phyloP scores from a whole-genome alignment of 192 early-diverging fungal species.

The Tieghemiomyces parasiticus region DNA sequence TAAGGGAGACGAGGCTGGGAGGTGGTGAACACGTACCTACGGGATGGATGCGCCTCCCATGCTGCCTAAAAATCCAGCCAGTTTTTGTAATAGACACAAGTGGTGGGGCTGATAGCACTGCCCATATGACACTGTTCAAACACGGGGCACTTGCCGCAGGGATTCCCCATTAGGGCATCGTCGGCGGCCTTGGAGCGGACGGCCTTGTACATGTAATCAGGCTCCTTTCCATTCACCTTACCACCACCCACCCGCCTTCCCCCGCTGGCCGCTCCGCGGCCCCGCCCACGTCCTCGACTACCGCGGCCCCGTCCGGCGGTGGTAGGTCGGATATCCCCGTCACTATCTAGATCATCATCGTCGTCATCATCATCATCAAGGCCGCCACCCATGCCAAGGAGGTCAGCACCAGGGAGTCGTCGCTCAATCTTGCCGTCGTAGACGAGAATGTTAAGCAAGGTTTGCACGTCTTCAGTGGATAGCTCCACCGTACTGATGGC shows the following conservation, averaged over 20 bases:
- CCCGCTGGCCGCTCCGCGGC: not conserved
- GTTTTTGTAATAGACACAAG: constrained; percentile 65
- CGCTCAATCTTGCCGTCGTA: constrained; percentile 75
- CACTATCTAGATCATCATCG: too few species aligned
- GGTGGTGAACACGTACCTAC: too few species aligned
- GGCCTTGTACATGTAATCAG: constrained; percentile 62
- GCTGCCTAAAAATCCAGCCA: constrained; percentile 71
- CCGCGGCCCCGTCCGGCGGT: not conserved
- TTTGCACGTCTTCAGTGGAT: constrained; percentile 52
- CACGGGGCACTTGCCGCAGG: constrained; percentile 84
- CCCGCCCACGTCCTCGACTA: not conserved
- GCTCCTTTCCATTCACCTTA: constrained; percentile 12
- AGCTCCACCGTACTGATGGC: constrained; percentile 58
- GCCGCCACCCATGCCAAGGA: constrained; percentile 25
- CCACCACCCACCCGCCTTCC: not conserved
- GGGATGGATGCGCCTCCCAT: too few species aligned
- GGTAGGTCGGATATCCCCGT: too few species aligned
- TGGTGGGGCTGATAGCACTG: constrained; percentile 58
- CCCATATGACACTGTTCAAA: constrained; percentile 53
- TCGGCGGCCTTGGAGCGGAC: constrained; percentile 28
- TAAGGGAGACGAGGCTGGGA: too few species aligned
- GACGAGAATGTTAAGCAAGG: constrained; percentile 65
- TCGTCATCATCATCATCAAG: constrained; percentile 34
- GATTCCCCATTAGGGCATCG: constrained; percentile 56
- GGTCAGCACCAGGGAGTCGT: constrained; percentile 33